Percentiles rank a stretch among this genome's conserved stretches.
Conservation (phyloP, 2,329 filamentous ascomycete genomes). For the Pyrenochaeta sp. region DNA sequence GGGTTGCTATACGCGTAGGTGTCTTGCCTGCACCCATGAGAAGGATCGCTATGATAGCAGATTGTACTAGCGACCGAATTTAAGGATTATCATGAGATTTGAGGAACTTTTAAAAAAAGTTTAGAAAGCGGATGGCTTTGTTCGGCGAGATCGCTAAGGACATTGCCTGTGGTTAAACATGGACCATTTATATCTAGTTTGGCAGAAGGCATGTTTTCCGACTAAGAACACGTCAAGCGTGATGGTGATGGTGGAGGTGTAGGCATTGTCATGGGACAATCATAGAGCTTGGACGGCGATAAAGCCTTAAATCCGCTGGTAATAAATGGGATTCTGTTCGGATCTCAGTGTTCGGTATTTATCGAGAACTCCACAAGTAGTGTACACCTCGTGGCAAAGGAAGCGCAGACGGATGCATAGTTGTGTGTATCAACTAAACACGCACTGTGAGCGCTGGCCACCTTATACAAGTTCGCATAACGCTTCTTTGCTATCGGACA, state of each 20-base stretch:
- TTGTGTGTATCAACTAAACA: too few species aligned
- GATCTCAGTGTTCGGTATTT: not conserved
- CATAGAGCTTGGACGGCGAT: not conserved
- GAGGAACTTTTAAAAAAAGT: not conserved
- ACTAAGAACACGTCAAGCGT: too few species aligned
- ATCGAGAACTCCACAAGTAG: too few species aligned
- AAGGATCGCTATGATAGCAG: conserved; percentile 45
- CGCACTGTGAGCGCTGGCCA: too few species aligned
- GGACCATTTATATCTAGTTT: too few species aligned
- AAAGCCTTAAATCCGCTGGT: not conserved
- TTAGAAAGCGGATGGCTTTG: not conserved
- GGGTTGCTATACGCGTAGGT: conserved; percentile 49
- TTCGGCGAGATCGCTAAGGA: too few species aligned
- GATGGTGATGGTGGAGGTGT: too few species aligned
- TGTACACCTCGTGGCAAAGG: not conserved
- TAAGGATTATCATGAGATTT: not conserved
- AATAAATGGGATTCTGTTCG: not conserved
- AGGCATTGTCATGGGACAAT: too few species aligned
- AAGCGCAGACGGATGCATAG: not conserved
- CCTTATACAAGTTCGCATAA: too few species aligned
- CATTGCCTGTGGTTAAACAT: too few species aligned
- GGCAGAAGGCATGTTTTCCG: too few species aligned
- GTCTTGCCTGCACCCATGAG: conserved; percentile 58
- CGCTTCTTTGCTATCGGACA: not conserved
- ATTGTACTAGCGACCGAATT: not conserved